Evolutionary conservation across 345 rosid species (phyloP).

Genomic region (Citrus mangshanensis): DNA sequence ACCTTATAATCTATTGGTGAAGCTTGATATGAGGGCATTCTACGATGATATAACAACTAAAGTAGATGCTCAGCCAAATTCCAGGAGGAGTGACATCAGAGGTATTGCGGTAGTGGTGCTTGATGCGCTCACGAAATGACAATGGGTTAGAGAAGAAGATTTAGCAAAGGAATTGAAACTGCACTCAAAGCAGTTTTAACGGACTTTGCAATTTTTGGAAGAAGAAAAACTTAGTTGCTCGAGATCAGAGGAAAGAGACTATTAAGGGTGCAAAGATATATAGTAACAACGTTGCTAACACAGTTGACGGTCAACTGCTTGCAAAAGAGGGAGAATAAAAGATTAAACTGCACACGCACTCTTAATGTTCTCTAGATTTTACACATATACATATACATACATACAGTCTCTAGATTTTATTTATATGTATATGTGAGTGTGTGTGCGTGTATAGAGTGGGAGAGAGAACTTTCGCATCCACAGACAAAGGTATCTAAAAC

Average conservation of each 20-base stretch:
- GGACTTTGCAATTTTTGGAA: conserved; percentile 64
- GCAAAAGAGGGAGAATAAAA: too few relatives aligned
- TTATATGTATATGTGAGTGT: too few relatives aligned
- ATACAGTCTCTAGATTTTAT: too few relatives aligned
- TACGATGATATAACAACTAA: conserved; percentile 67
- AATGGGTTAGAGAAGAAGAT: conserved; percentile 96
- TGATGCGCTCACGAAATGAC: conserved; percentile 76
- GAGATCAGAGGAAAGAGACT: conserved; percentile 75
- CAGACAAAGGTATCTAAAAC: not conserved
- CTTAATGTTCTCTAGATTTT: too few relatives aligned
- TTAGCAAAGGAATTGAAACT: conserved; percentile 80
- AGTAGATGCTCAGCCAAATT: conserved; percentile 74
- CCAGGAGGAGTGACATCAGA: conserved; percentile 57
- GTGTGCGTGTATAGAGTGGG: too few relatives aligned
- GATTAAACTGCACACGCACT: too few relatives aligned
- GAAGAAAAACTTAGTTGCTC: conserved; percentile 70
- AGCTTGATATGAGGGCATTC: conserved; percentile 75
- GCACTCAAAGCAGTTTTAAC: conserved; percentile 77
- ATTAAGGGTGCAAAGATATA: too few relatives aligned
- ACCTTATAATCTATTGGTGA: conserved; percentile 63
- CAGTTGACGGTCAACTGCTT: too few relatives aligned
- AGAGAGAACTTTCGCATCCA: not conserved
- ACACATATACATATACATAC: too few relatives aligned
- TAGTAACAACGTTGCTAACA: too few relatives aligned
- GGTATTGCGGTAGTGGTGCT: conserved; percentile 76